Evolutionary conservation across 305 asterid species (phyloP).

Genomic region (Striga hermonthica): DNA sequence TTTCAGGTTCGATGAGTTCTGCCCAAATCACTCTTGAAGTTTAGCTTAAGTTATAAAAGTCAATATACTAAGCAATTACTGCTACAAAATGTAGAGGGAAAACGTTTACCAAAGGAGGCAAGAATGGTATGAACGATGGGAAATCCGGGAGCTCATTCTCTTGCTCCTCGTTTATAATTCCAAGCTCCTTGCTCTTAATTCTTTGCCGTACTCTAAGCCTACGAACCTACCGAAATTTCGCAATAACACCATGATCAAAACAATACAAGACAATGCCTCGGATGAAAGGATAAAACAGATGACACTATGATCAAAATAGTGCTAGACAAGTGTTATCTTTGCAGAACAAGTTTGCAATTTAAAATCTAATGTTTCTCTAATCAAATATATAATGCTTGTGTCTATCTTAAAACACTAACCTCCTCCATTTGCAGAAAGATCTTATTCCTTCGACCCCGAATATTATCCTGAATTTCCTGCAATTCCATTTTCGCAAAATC

Average conservation of each 20-base stretch:
- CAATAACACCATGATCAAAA: neutral
- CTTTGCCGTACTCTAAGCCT: slow-evolving; percentile 73
- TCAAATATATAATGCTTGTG: neutral
- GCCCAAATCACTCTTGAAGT: slow-evolving; percentile 31
- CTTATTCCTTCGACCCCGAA: slow-evolving; percentile 78
- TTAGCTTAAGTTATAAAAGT: neutral
- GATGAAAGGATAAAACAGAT: neutral
- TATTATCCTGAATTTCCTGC: slow-evolving; percentile 83
- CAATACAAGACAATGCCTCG: neutral
- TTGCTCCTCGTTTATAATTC: slow-evolving; percentile 56
- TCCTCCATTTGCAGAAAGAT: slow-evolving; percentile 94
- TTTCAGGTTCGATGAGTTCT: slow-evolving; percentile 75
- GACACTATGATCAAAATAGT: too few relatives aligned
- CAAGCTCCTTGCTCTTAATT: slow-evolving; percentile 67
- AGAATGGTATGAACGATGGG: slow-evolving; percentile 91
- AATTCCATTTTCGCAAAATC: slow-evolving; percentile 83
- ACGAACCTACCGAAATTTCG: slow-evolving; percentile 64
- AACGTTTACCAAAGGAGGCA: slow-evolving; percentile 79
- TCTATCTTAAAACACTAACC: slow-evolving; percentile 34
- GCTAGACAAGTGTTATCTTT: too few relatives aligned
- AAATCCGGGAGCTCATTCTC: slow-evolving; percentile 82
- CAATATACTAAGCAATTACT: neutral
- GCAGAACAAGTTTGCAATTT: too few relatives aligned
- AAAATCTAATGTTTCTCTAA: too few relatives aligned
- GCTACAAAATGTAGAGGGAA: neutral